Conservation (phyloP, 345 rosid genomes). For the Rubroshorea leprosula region DNA sequence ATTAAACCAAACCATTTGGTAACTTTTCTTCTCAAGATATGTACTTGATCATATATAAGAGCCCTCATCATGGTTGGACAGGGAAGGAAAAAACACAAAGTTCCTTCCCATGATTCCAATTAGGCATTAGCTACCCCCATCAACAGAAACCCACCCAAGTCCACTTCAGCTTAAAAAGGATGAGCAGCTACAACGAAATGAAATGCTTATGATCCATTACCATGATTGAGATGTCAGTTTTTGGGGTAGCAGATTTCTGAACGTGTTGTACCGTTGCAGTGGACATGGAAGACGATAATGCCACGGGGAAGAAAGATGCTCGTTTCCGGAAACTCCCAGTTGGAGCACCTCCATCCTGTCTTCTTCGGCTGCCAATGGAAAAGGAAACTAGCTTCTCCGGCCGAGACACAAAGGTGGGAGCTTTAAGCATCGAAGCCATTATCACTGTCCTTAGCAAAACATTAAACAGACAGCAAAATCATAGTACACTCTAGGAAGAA, state of each 20-base stretch:
- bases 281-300: constrained; percentile 26
- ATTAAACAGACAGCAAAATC: not conserved
- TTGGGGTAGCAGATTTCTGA: constrained; percentile 23
- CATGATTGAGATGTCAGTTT: constrained; percentile 37
- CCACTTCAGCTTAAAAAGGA: not conserved
- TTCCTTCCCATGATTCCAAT: not conserved
- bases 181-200: not conserved
- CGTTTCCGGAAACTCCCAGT: constrained; percentile 8
- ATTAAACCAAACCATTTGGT: not conserved
- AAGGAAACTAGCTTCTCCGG: constrained; percentile 10
- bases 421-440: constrained; percentile 24
- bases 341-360: not conserved
- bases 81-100: too few species aligned
- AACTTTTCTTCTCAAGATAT: not conserved
- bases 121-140: not conserved
- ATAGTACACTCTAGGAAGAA: not conserved
- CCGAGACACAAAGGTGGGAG: constrained; percentile 4
- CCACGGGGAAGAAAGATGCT: constrained; percentile 12
- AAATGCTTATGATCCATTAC: constrained; percentile 15
- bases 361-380: constrained; percentile 1
- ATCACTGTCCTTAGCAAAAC: not conserved
- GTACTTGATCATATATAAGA: not conserved
- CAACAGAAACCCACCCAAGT: too few species aligned
- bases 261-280: constrained; percentile 21
- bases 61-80: too few species aligned